phyloP scores from a whole-genome alignment of 345 rosid species.

The Lepidium didymum region DNA sequence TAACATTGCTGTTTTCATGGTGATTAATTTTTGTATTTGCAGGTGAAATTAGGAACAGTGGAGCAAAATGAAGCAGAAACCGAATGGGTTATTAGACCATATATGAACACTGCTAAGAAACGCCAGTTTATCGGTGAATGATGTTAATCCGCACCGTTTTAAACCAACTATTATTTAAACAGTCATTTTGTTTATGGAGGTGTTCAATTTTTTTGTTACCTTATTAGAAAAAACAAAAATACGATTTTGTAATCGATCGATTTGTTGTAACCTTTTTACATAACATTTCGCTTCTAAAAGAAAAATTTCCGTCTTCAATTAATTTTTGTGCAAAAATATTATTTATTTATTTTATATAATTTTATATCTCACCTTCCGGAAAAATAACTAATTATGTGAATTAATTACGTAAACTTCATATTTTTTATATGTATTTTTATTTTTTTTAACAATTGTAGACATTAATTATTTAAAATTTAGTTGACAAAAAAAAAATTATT shows the following conservation, averaged over 20 bases:
- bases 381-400: too few relatives aligned
- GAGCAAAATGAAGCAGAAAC: conserved; percentile 80
- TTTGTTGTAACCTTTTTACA: not conserved
- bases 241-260: conserved; percentile 1
- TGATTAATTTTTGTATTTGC: conserved; percentile 5
- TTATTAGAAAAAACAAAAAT: not conserved
- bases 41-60: conserved; percentile 76
- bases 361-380: too few relatives aligned
- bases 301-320: not conserved
- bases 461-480: too few relatives aligned
- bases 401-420: too few relatives aligned
- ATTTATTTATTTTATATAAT: too few relatives aligned
- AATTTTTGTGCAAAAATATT: too few relatives aligned
- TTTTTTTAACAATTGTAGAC: too few relatives aligned
- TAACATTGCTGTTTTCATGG: not conserved
- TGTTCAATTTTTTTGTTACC: not conserved
- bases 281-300: not conserved
- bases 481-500: too few relatives aligned
- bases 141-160: conserved; percentile 6
- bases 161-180: not conserved
- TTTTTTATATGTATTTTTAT: too few relatives aligned
- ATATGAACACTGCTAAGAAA: conserved; percentile 81
- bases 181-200: not conserved
- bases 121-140: conserved; percentile 58
- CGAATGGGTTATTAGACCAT: conserved; percentile 78